phyloP scores from a whole-genome alignment of 148 eudicot genomes.

The Camellia japonica region DNA sequence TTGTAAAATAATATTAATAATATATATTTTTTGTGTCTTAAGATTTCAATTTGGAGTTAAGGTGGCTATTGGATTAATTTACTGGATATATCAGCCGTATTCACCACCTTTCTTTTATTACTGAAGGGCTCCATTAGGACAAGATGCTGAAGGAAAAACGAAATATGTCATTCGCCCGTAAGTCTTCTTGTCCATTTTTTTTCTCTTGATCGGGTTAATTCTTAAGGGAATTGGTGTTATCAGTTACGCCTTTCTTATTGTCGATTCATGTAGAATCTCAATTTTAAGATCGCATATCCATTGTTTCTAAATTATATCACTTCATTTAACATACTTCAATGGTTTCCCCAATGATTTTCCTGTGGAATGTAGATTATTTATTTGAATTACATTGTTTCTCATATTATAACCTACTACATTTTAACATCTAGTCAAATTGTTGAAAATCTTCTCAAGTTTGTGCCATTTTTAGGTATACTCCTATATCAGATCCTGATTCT shows the following conservation, averaged over 20 bases:
- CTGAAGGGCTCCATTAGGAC: constrained; percentile 74
- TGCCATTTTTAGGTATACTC: constrained; percentile 70
- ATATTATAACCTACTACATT: not conserved
- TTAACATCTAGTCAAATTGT: not conserved
- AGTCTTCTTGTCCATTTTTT: constrained; percentile 26
- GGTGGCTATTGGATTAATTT: not conserved
- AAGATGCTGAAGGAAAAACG: constrained; percentile 81
- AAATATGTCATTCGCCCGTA: constrained; percentile 96
- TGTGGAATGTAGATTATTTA: not conserved
- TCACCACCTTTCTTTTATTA: not conserved
- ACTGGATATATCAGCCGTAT: not conserved
- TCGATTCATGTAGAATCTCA: not conserved
- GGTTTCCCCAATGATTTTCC: too few relatives aligned
- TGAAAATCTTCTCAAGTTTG: constrained; percentile 13
- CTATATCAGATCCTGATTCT: constrained; percentile 89
- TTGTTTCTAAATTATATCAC: not conserved
- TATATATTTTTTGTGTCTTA: not conserved
- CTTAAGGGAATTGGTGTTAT: not conserved
- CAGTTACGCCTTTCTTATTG: not conserved
- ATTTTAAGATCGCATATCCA: not conserved
- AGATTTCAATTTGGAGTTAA: not conserved
- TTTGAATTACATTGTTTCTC: not conserved
- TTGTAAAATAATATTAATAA: not conserved
- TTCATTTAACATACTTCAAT: not conserved
- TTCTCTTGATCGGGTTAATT: not conserved